phyloP scores from a whole-genome alignment of 148 eudicot genomes.

The Fagopyrum homotropicum region DNA sequence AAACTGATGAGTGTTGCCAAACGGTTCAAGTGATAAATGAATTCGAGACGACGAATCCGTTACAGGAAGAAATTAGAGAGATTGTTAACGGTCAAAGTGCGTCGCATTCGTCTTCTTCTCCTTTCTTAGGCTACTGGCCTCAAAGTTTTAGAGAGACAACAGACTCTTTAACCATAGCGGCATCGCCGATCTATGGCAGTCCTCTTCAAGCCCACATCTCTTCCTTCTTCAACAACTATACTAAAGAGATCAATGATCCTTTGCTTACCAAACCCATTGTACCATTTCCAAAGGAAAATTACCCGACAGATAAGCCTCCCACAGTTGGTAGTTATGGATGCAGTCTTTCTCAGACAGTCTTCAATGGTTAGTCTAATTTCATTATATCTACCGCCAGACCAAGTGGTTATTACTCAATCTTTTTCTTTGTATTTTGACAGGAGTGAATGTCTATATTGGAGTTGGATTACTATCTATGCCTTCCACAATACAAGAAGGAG shows the following conservation, averaged over 20 bases:
- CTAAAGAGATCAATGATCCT: conserved; percentile 31
- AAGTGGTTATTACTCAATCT: neutral
- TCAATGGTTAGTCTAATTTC: conserved; percentile 32
- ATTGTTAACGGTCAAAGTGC: neutral
- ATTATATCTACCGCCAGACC: neutral
- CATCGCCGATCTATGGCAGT: conserved; percentile 52
- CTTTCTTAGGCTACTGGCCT: conserved; percentile 8
- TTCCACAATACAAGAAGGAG: conserved; percentile 65
- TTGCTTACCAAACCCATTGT: conserved; percentile 30
- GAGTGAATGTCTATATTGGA: conserved; percentile 71
- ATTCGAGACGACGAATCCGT: neutral
- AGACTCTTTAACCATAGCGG: conserved; percentile 55
- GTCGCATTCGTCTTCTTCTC: neutral
- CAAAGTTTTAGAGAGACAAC: conserved; percentile 39
- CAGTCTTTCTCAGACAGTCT: conserved; percentile 45
- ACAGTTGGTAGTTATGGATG: conserved; percentile 30
- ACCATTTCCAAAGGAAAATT: conserved; percentile 24
- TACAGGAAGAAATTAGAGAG: neutral
- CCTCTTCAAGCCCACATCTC: conserved; percentile 31
- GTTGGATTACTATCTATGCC: conserved; percentile 84
- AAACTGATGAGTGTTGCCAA: neutral
- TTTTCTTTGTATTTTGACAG: conserved; percentile 22
- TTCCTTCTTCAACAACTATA: conserved; percentile 28
- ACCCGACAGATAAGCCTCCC: conserved; percentile 32
- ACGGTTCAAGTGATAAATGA: neutral